Evolutionary conservation across 1,139 yeast genomes (phyloP).

Genomic region (Geotrichum phurueaensis): DNA sequence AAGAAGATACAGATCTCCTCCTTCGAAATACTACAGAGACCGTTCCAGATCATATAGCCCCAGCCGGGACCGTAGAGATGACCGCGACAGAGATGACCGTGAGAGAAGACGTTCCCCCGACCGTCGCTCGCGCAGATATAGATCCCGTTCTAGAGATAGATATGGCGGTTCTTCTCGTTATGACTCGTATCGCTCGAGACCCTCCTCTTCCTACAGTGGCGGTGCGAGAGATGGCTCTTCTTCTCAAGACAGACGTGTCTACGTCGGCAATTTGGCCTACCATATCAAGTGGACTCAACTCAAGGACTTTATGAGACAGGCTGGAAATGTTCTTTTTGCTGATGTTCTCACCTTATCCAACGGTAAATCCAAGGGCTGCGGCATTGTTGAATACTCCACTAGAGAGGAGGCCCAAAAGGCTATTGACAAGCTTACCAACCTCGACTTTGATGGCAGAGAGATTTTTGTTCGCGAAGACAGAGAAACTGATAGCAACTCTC

Average conservation of each 20-base stretch:
- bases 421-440: conserved; percentile 63
- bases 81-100: neutral
- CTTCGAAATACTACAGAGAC: conserved; percentile 6
- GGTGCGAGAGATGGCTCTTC: conserved; percentile 6
- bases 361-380: conserved; percentile 67
- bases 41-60: conserved; percentile 14
- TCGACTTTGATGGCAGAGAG: conserved; percentile 65
- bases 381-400: conserved; percentile 74
- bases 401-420: conserved; percentile 70
- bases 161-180: conserved; percentile 9
- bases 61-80: conserved; percentile 11
- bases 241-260: conserved; percentile 39
- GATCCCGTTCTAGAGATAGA: conserved; percentile 16
- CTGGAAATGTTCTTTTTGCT: conserved; percentile 75
- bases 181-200: conserved; percentile 10
- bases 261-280: conserved; percentile 58
- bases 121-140: conserved; percentile 4
- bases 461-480: conserved; percentile 75
- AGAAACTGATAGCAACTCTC: conserved; percentile 29
- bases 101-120: conserved; percentile 13
- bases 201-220: conserved; percentile 2
- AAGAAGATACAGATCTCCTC: conserved; percentile 14
- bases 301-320: conserved; percentile 57
- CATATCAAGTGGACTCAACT: conserved; percentile 55
- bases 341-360: conserved; percentile 82